These are phyloP conservation scores for Brassica incana DNA, from an alignment of 345 rosid genomes.

Conservation along the genomic window DNA sequence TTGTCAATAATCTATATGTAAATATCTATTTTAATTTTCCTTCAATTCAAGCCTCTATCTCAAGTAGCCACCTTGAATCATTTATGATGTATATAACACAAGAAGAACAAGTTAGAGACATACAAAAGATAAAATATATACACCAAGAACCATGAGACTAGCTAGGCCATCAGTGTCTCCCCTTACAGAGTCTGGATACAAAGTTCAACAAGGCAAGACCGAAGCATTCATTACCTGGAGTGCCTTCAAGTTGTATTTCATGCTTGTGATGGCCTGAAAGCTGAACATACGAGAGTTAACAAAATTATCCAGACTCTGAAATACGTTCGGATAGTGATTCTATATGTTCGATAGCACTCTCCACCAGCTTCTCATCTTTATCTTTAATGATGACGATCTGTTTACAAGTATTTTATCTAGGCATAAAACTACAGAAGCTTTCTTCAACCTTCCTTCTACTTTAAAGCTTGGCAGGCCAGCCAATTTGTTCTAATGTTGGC, in stretches of 20 bases:
- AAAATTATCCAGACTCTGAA: neutral
- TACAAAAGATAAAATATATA: no score
- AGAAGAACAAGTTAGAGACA: no score
- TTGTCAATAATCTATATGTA: no score
- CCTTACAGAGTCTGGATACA: no score
- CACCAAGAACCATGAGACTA: no score
- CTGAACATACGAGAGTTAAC: neutral
- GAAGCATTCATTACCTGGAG: neutral
- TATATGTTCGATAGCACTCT: neutral
- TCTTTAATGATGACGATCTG: neutral
- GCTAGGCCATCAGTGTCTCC: no score
- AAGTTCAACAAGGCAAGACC: no score
- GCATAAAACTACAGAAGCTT: neutral
- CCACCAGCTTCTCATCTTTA: neutral
- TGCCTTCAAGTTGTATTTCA: neutral
- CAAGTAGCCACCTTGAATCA: no score
- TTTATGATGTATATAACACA: no score
- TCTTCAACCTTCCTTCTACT: neutral
- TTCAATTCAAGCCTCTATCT: no score
- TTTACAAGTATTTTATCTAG: neutral
- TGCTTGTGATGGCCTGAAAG: neutral
- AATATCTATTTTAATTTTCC: no score
- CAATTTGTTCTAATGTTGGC: neutral
- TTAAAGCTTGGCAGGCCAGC: neutral
- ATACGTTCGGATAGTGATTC: no score